Percentiles rank a stretch among this genome's conserved stretches.
These are phyloP conservation scores for Hymenoscyphus salicellus DNA, from an alignment of 2,329 filamentous ascomycete species.

Conservation along the genomic window DNA sequence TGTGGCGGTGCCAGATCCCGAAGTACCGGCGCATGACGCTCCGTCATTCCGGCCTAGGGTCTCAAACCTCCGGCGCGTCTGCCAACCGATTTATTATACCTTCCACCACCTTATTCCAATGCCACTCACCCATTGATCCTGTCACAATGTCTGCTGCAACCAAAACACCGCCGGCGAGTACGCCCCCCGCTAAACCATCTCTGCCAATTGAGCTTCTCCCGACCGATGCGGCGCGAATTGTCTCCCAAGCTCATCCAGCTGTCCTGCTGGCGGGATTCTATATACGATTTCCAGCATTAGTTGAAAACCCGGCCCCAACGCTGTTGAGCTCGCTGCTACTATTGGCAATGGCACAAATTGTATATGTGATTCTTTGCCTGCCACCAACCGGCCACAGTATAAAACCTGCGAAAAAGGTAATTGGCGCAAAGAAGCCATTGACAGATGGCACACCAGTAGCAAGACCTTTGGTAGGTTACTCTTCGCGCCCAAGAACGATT, in stretches of 20 bases:
- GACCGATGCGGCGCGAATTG: slow-evolving; percentile 44
- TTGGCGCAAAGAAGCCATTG: slow-evolving; percentile 51
- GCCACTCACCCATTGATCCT: slow-evolving; percentile 34
- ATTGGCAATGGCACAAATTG: slow-evolving; percentile 61
- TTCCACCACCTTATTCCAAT: slow-evolving; percentile 16
- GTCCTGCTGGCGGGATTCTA: slow-evolving; percentile 64
- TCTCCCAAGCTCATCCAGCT: slow-evolving; percentile 65
- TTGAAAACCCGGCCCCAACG: slow-evolving; percentile 65
- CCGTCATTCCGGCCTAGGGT: not conserved
- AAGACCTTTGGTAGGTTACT: slow-evolving; percentile 16
- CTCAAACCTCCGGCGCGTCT: not conserved
- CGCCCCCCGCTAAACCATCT: slow-evolving; percentile 23
- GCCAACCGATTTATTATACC: not conserved
- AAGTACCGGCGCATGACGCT: not conserved
- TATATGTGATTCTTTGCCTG: slow-evolving; percentile 61
- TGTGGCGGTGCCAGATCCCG: not conserved
- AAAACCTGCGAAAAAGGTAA: slow-evolving; percentile 46
- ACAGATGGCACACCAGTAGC: slow-evolving; percentile 18
- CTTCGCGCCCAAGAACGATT: not conserved
- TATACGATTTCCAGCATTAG: slow-evolving; percentile 62
- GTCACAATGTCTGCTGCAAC: slow-evolving; percentile 31
- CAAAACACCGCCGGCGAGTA: slow-evolving; percentile 15
- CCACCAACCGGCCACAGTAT: slow-evolving; percentile 54
- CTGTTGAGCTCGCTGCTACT: slow-evolving; percentile 60
- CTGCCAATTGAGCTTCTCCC: slow-evolving; percentile 34